Conservation (phyloP, 106 monocot genomes). For the Vanilla planifolia region DNA sequence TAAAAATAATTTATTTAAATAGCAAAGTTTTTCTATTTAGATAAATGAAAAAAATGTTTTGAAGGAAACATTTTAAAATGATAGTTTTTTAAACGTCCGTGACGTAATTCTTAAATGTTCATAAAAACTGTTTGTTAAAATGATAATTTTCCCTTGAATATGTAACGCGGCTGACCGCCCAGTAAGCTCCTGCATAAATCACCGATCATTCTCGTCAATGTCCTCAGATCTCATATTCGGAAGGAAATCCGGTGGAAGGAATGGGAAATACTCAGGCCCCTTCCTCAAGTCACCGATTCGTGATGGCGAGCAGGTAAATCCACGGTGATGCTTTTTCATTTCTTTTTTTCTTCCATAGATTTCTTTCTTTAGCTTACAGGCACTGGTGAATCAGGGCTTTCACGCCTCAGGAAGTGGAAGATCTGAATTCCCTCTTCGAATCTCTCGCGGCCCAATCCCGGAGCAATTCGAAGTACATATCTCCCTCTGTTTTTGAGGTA, state of each 20-base stretch:
- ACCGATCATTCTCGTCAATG: not conserved
- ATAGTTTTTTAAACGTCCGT: too few species aligned
- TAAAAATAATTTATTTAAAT: too few species aligned
- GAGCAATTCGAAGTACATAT: constrained; percentile 44
- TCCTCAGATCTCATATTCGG: not conserved
- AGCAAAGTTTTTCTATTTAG: too few species aligned
- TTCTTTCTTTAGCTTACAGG: not conserved
- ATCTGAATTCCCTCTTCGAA: constrained; percentile 52
- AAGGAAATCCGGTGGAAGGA: not conserved
- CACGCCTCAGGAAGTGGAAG: constrained; percentile 60
- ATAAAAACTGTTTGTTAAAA: too few species aligned
- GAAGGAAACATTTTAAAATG: too few species aligned
- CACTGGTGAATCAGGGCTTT: constrained; percentile 44
- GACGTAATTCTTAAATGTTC: too few species aligned
- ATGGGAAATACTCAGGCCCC: constrained; percentile 82
- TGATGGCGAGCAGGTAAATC: constrained; percentile 42
- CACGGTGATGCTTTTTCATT: not conserved
- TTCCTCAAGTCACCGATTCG: constrained; percentile 35
- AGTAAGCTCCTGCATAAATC: too few species aligned
- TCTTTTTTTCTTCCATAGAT: not conserved
- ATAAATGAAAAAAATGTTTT: too few species aligned
- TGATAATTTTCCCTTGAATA: too few species aligned
- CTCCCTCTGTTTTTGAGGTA: constrained; percentile 68
- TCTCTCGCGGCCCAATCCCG: constrained; percentile 75
- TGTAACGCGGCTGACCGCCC: too few species aligned